A percentile compares a stretch with the other conserved stretches of the same genome.
These are phyloP conservation scores for Cryphonectria radicalis DNA, from an alignment of 2,329 filamentous ascomycete species.

Conservation along the genomic window DNA sequence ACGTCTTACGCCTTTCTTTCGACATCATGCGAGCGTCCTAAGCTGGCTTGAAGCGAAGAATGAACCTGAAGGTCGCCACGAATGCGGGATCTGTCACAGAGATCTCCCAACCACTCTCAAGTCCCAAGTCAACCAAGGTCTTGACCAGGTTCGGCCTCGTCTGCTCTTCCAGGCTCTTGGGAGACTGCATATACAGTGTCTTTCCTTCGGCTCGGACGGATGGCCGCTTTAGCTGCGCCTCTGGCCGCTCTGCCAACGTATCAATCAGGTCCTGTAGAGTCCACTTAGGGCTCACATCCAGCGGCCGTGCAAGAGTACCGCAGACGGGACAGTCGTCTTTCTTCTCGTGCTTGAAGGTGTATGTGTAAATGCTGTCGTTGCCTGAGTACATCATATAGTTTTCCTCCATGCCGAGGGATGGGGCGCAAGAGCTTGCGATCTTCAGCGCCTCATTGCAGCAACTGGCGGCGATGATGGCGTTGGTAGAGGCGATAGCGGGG, in stretches of 20 bases:
- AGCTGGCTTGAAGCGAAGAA: slow-evolving; percentile 50
- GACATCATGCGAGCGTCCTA: slow-evolving; percentile 20
- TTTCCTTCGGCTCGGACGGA: slow-evolving; percentile 79
- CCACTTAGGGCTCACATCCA: slow-evolving; percentile 70
- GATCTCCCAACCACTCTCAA: slow-evolving; percentile 83
- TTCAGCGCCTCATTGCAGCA: slow-evolving; percentile 98
- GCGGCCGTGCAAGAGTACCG: slow-evolving; percentile 76
- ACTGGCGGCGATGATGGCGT: slow-evolving; percentile 91
- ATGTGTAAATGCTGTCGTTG: slow-evolving; percentile 94
- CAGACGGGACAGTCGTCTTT: slow-evolving; percentile 96
- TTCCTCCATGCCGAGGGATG: slow-evolving; percentile 74
- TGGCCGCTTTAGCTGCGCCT: slow-evolving; percentile 92
- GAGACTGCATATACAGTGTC: slow-evolving; percentile 88
- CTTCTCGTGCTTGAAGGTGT: slow-evolving; percentile 93
- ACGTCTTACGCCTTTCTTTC: background rate
- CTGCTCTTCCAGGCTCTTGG: slow-evolving; percentile 79
- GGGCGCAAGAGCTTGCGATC: slow-evolving; percentile 81
- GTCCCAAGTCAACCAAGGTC: slow-evolving; percentile 72
- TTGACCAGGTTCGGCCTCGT: slow-evolving; percentile 81
- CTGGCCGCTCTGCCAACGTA: slow-evolving; percentile 78
- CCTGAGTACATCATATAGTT: slow-evolving; percentile 99
- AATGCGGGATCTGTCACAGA: slow-evolving; percentile 94
- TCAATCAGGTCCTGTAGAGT: slow-evolving; percentile 87
- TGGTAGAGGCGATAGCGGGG: slow-evolving; percentile 95
- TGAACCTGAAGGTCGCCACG: slow-evolving; percentile 67